Conservation (phyloP, 148 eudicot genomes). For the Agrostemma githago region DNA sequence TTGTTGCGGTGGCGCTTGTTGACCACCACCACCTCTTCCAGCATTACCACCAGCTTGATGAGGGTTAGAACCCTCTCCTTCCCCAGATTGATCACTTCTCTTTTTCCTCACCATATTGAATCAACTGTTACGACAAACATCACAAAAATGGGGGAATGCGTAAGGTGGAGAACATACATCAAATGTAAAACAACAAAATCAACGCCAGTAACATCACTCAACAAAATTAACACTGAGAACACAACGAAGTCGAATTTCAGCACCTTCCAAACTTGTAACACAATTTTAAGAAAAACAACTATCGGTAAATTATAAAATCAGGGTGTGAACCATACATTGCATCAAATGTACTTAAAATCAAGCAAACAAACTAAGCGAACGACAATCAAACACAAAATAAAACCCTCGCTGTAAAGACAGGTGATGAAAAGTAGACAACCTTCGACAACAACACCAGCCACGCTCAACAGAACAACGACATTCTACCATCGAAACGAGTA, state of each 20-base stretch:
- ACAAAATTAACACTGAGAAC: background rate
- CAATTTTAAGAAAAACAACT: background rate
- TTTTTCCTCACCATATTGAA: slow-evolving; percentile 74
- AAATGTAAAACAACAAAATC: background rate
- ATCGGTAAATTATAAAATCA: background rate
- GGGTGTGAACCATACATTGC: background rate
- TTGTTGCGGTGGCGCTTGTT: slow-evolving; percentile 2
- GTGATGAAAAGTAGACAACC: background rate
- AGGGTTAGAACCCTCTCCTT: slow-evolving; percentile 57
- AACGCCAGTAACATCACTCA: background rate
- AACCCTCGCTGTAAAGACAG: background rate
- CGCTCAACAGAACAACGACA: too few relatives aligned
- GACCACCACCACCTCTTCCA: slow-evolving; percentile 6
- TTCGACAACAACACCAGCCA: background rate
- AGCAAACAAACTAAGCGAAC: background rate
- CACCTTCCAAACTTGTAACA: background rate
- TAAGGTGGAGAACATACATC: background rate
- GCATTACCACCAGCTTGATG: slow-evolving; percentile 41
- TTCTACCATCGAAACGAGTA: too few relatives aligned
- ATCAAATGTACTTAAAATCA: background rate
- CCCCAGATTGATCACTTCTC: slow-evolving; percentile 55
- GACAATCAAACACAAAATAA: background rate
- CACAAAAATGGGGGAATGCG: background rate
- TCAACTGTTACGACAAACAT: background rate
- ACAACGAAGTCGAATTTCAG: background rate